Conservation (phyloP, 1,139 yeast genomes). For the Sugiyamaella novakii region DNA sequence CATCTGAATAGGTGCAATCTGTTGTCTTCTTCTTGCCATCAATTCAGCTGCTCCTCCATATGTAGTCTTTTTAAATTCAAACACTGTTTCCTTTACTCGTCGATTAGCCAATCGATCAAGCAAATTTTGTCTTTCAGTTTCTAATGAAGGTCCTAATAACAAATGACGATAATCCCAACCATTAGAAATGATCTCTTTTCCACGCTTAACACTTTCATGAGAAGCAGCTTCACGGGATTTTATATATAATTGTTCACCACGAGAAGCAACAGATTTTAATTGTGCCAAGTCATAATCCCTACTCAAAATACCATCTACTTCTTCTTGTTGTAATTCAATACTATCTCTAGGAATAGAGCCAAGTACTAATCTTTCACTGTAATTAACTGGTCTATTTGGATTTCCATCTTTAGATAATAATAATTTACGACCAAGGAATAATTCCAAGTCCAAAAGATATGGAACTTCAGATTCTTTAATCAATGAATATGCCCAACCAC, state of each 20-base stretch:
- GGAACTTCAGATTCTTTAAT: conserved; percentile 86
- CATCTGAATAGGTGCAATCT: conserved; percentile 83
- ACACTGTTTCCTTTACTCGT: conserved; percentile 76
- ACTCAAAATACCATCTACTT: conserved; percentile 61
- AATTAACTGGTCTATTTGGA: conserved; percentile 59
- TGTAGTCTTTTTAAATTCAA: conserved; percentile 61
- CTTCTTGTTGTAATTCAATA: conserved; percentile 72
- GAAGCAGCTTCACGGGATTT: conserved; percentile 89
- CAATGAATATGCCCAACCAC: conserved; percentile 96
- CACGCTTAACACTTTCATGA: conserved; percentile 75
- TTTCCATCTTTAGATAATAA: conserved; percentile 55
- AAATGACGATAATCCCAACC: conserved; percentile 90
- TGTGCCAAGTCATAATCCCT: conserved; percentile 70
- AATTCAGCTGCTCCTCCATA: conserved; percentile 73
- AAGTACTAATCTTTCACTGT: conserved; percentile 73
- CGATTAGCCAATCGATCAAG: conserved; percentile 71
- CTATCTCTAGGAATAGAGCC: conserved; percentile 79
- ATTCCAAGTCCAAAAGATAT: conserved; percentile 83
- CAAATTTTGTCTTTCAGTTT: conserved; percentile 71
- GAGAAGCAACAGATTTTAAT: conserved; percentile 68
- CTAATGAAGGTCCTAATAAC: conserved; percentile 54
- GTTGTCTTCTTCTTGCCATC: conserved; percentile 84
- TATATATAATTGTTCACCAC: conserved; percentile 86
- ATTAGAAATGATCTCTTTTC: conserved; percentile 74
- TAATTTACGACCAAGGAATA: conserved; percentile 84